A percentile compares a stretch with the other conserved stretches of the same genome.
Evolutionary conservation across 148 eudicot species (phyloP).

Genomic region (Rhododendron henanense): DNA sequence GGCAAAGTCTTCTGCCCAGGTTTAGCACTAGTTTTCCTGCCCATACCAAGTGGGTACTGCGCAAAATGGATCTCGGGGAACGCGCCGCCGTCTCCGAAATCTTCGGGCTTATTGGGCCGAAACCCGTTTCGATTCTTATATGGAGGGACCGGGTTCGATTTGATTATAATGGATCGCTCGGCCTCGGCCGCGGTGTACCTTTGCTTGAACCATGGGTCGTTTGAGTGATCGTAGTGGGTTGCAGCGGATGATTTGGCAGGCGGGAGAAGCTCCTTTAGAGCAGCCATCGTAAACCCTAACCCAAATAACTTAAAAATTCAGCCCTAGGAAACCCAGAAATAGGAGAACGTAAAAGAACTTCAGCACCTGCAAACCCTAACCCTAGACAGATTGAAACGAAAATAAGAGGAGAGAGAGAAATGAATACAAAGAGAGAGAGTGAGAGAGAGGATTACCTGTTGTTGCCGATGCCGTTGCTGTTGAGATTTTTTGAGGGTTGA

Average conservation of each 20-base stretch:
- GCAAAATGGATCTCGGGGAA: conserved; percentile 75
- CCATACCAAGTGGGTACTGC: conserved; percentile 85
- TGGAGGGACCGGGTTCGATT: conserved; percentile 42
- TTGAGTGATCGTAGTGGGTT: conserved; percentile 59
- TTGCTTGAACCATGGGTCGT: conserved; percentile 80
- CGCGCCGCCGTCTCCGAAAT: conserved; percentile 91
- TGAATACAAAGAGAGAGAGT: not conserved
- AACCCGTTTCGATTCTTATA: conserved; percentile 59
- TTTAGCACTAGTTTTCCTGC: conserved; percentile 45
- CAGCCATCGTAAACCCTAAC: conserved; percentile 37
- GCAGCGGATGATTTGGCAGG: conserved; percentile 46
- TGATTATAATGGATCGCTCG: conserved; percentile 42
- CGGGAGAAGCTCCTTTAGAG: conserved; percentile 60
- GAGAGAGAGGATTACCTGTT: not conserved
- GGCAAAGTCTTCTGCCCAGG: conserved; percentile 61
- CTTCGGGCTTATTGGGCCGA: conserved; percentile 64
- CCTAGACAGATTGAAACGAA: not conserved
- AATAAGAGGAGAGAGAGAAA: not conserved
- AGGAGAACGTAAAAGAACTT: not conserved
- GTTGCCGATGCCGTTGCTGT: not conserved
- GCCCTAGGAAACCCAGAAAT: not conserved
- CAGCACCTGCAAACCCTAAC: not conserved
- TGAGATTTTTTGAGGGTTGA: too few relatives aligned
- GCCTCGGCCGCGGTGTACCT: conserved; percentile 55
- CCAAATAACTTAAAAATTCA: not conserved